These are phyloP conservation scores for Alopecurus myosuroides DNA, from an alignment of 176 grass and related monocot species.

Conservation along the genomic window DNA sequence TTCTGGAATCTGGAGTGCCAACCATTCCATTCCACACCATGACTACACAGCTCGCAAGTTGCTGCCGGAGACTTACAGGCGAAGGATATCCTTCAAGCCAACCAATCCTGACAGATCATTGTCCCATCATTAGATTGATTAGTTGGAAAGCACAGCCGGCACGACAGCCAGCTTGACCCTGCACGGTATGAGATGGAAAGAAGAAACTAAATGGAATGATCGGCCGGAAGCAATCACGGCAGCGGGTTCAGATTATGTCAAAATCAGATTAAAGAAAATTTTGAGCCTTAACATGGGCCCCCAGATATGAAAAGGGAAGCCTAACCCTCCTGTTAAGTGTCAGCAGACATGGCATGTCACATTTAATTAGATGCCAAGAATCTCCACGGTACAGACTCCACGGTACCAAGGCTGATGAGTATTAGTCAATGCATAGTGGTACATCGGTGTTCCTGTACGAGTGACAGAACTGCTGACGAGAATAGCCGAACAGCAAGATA, in stretches of 20 bases:
- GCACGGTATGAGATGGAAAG: conserved; percentile 16
- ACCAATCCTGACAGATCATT: conserved; percentile 1
- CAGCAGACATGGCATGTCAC: neutral
- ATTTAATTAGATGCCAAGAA: conserved; percentile 14
- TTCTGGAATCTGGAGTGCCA: conserved; percentile 27
- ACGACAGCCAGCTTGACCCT: conserved; percentile 22
- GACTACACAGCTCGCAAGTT: conserved; percentile 4
- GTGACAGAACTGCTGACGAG: neutral
- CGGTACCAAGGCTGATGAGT: neutral
- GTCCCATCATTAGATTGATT: conserved; percentile 6
- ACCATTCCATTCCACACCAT: neutral
- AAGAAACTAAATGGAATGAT: neutral
- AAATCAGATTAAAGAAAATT: conserved; percentile 3
- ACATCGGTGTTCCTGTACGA: neutral
- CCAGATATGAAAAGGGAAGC: neutral
- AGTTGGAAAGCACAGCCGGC: conserved; percentile 43
- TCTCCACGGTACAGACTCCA: neutral
- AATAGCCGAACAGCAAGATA: neutral
- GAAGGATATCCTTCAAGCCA: conserved; percentile 24
- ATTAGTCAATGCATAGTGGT: neutral
- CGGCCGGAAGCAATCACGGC: neutral
- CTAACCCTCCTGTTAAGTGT: neutral
- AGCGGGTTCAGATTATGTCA: neutral
- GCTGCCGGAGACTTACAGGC: conserved; percentile 31
- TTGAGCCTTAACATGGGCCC: neutral